Conservation (phyloP, 352 stramenopile species). For the Phytophthora cryptogea region DNA sequence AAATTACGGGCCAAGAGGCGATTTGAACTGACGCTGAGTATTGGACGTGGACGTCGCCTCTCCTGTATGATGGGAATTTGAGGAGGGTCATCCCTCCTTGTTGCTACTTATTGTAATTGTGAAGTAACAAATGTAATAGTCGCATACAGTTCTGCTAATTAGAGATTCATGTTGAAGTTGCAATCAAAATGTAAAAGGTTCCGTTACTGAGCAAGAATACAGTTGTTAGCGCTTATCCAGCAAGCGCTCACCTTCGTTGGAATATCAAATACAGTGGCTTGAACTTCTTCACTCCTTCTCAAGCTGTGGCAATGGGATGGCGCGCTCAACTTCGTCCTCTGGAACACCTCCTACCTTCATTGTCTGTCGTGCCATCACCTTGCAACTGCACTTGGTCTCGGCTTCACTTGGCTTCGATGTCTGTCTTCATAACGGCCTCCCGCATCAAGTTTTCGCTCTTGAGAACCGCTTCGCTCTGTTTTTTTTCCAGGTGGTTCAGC, state of each 20-base stretch:
- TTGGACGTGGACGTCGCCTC: background rate
- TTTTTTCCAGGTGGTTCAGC: constrained; percentile 13
- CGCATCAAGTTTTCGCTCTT: constrained; percentile 7
- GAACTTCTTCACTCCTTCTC: background rate
- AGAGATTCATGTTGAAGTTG: constrained; percentile 22
- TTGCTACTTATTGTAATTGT: background rate
- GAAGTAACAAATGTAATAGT: constrained; percentile 24
- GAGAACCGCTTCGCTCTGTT: constrained; percentile 13
- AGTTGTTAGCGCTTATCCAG: too few relatives aligned
- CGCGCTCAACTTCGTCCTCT: constrained; percentile 5
- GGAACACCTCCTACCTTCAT: constrained; percentile 14
- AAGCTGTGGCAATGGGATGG: constrained; percentile 12
- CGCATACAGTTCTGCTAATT: constrained; percentile 12
- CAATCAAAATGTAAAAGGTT: too few relatives aligned
- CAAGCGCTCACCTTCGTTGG: too few relatives aligned
- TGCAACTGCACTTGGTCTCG: constrained; percentile 10
- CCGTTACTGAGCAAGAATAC: too few relatives aligned
- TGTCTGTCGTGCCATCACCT: constrained; percentile 7
- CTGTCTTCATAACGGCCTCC: constrained; percentile 3
- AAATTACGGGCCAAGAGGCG: constrained; percentile 19
- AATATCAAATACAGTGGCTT: background rate
- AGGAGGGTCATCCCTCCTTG: background rate
- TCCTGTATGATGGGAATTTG: background rate
- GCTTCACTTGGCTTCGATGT: constrained; percentile 14
- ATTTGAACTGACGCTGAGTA: background rate